phyloP scores from a whole-genome alignment of 2,329 filamentous ascomycete species.

The Ophiocordyceps camponoti-leonardi region DNA sequence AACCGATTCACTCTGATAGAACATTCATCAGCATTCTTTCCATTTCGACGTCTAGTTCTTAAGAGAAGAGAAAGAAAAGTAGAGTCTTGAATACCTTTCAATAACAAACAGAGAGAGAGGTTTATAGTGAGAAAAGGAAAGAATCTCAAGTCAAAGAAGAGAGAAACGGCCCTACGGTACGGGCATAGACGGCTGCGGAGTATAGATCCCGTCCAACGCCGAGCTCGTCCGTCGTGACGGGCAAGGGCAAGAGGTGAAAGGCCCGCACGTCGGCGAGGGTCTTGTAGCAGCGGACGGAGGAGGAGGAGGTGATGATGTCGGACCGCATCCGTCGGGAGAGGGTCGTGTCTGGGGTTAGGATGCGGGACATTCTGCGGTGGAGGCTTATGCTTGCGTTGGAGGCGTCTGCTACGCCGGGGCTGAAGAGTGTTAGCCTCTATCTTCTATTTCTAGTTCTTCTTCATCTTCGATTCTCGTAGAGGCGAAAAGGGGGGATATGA shows the following conservation, averaged over 20 bases:
- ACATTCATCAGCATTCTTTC: no score
- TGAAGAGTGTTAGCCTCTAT: background rate
- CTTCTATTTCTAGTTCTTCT: no score
- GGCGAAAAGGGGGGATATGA: background rate
- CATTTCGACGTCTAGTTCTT: no score
- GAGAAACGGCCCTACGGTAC: no score
- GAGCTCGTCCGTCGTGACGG: conserved; percentile 13
- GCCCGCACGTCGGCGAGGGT: conserved; percentile 14
- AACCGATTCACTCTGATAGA: no score
- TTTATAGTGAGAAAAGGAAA: no score
- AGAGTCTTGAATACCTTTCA: no score
- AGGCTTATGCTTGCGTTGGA: conserved; percentile 17
- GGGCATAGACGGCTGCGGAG: conserved; percentile 4
- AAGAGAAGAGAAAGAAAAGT: no score
- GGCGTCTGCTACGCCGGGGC: conserved; percentile 16
- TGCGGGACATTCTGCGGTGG: conserved; percentile 14
- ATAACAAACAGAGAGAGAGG: no score
- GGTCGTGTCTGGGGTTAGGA: conserved; percentile 16
- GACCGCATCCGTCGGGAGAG: conserved; percentile 15
- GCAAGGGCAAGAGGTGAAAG: conserved; percentile 14
- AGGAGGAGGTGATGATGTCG: conserved; percentile 2
- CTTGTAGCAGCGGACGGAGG: conserved; percentile 3
- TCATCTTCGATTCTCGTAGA: no score
- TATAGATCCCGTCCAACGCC: conserved; percentile 16
- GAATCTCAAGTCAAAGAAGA: no score